Percentiles rank a stretch among this genome's conserved stretches.
Evolutionary conservation across 768 basidiomycete species (phyloP).

Genomic region (Tylopilus vinaceipallidus): DNA sequence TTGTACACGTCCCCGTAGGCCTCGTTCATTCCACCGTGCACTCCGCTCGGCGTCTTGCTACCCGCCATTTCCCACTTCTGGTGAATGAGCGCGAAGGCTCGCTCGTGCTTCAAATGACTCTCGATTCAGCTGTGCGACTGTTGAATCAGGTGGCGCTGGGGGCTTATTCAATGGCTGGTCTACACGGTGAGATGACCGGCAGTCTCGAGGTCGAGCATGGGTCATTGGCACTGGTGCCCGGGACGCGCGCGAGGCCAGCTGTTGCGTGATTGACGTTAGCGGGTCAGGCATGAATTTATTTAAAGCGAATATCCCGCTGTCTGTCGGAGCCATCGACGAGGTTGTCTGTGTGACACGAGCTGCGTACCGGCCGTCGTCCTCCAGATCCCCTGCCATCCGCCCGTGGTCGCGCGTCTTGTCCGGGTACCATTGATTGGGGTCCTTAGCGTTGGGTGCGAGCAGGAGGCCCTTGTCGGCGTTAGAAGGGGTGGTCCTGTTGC

Average conservation of each 20-base stretch:
- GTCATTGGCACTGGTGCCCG: slow-evolving; percentile 11
- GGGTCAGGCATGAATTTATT: slow-evolving; percentile 69
- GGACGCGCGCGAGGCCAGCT: slow-evolving; percentile 46
- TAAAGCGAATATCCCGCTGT: slow-evolving; percentile 61
- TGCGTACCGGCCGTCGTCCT: slow-evolving; percentile 38
- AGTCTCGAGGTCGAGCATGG: slow-evolving; percentile 19
- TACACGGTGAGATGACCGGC: slow-evolving; percentile 8
- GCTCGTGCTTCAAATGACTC: slow-evolving; percentile 74
- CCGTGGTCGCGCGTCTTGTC: slow-evolving; percentile 26
- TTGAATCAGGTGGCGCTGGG: slow-evolving; percentile 39
- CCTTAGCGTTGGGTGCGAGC: too few species aligned
- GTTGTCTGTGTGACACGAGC: background rate
- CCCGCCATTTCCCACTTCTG: slow-evolving; percentile 64
- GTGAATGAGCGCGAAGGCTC: slow-evolving; percentile 68
- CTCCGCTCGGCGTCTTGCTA: slow-evolving; percentile 69
- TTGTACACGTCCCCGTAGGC: slow-evolving; percentile 75
- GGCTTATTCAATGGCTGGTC: too few species aligned
- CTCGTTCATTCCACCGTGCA: slow-evolving; percentile 49
- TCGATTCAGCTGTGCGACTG: slow-evolving; percentile 56
- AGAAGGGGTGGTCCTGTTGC: too few species aligned
- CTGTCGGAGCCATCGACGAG: slow-evolving; percentile 31
- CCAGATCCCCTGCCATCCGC: slow-evolving; percentile 29
- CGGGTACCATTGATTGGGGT: too few species aligned
- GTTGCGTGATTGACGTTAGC: slow-evolving; percentile 67
- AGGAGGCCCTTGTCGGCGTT: too few species aligned